Conservation (phyloP, 805 yeast species). For the Hemisphaericaspora nanyangensis region DNA sequence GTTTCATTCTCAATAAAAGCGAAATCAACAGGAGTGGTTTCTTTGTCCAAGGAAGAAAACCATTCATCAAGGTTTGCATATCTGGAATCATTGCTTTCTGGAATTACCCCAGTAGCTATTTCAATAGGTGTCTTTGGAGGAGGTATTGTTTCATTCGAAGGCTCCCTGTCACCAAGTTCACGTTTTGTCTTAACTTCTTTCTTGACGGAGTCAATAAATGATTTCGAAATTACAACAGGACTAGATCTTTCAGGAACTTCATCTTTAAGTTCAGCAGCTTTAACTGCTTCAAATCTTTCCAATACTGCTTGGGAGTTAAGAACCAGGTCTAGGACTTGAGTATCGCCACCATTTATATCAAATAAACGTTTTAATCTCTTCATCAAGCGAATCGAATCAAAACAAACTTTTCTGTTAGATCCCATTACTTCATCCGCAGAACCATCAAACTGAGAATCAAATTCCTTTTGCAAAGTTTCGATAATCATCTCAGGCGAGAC, state of each 20-base stretch:
- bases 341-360: constrained; percentile 54
- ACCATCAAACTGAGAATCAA: constrained; percentile 7
- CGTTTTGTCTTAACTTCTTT: constrained; percentile 1
- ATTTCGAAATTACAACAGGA: constrained; percentile 17
- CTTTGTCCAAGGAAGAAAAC: neutral
- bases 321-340: constrained; percentile 48
- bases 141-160: no score
- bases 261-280: neutral
- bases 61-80: neutral
- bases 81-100: neutral
- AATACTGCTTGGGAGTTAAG: no score
- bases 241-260: constrained; percentile 15
- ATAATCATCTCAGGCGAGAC: constrained; percentile 12
- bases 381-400: constrained; percentile 13
- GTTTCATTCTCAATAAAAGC: neutral
- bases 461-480: constrained; percentile 11
- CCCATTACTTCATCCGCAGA: neutral
- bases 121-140: no score
- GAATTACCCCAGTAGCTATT: no score
- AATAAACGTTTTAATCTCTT: constrained; percentile 24
- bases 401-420: constrained; percentile 5
- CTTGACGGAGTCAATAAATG: constrained; percentile 18
- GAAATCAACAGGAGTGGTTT: constrained; percentile 1
- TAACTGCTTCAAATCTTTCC: constrained; percentile 33
- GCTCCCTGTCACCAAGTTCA: neutral